Evolutionary conservation across 805 yeast genomes (phyloP).

Genomic region (Ogataea haglerorum): DNA sequence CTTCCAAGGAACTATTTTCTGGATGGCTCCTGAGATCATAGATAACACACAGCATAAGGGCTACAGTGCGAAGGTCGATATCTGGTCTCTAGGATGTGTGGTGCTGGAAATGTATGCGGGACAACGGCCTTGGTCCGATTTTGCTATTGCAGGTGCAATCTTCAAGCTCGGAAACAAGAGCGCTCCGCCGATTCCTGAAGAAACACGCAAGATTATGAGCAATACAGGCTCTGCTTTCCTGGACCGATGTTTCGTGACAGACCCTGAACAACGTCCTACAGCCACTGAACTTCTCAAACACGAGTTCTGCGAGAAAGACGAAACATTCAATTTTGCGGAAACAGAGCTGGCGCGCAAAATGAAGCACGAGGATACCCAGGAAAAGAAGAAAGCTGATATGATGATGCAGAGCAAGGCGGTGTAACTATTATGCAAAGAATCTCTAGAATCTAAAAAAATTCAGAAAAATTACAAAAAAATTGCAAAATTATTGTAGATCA

Average conservation of each 20-base stretch:
- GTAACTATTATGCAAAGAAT: background rate
- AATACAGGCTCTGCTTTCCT: conserved; percentile 66
- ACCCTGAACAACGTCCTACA: conserved; percentile 87
- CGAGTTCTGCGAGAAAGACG: conserved; percentile 31
- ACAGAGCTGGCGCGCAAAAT: conserved; percentile 33
- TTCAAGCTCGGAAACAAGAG: conserved; percentile 80
- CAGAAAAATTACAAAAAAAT: conserved; percentile 2
- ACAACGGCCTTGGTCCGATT: conserved; percentile 94
- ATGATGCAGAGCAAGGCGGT: conserved; percentile 18
- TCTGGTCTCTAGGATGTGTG: conserved; percentile 98
- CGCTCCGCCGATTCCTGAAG: conserved; percentile 97
- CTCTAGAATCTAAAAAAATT: conserved; percentile 1
- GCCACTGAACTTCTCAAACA: conserved; percentile 62
- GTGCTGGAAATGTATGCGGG: conserved; percentile 98
- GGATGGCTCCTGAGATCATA: conserved; percentile 99
- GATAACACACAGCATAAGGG: conserved; percentile 84
- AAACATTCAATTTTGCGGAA: conserved; percentile 27
- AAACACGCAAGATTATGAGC: conserved; percentile 63
- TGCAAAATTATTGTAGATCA: background rate
- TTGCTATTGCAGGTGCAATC: conserved; percentile 93
- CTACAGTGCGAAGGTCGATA: conserved; percentile 95
- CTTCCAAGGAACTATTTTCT: conserved; percentile 89
- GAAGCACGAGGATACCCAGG: conserved; percentile 26
- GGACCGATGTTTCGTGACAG: conserved; percentile 67
- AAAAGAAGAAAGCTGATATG: conserved; percentile 28